Base-by-base conservation (phyloP, 2,329 filamentous ascomycete genomes). In the Arthrinium puccinioides region DNA sequence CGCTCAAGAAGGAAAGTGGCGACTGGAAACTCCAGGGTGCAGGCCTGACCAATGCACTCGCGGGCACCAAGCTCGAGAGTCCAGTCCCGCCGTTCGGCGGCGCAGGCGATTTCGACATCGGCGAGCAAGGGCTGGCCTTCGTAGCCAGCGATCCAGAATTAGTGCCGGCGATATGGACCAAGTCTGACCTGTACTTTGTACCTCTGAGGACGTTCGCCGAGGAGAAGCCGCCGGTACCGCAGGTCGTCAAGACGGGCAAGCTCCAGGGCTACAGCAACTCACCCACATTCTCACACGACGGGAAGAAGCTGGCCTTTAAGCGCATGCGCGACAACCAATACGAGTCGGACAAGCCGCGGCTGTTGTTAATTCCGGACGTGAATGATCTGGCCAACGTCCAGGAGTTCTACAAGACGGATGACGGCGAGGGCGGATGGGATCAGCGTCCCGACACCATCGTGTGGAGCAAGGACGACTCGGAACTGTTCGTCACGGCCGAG, bases 11-110 rank as follows among this genome's bases (percentile, higher is more conserved):
- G 53, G 60, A 54, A 24, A 56, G 57, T 11, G 59, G 47, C 11
- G 38, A 46, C n/a, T 74, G 64, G 54, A 53, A 50, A 19, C 59
- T 77, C 13, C 60, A 64, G 30, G 49, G 55, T 3, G 54, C 59
- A 2, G 62, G 66, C 1, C 60, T 87, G 30, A 68, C 63, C 38
- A 89, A 89, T 51, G 75, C 81, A 3, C 64, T 90, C 27, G 68
- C 70, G 10, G 74, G 69, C 13, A 78, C 72, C 0, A 48, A 59
- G 14, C 67, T 84, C 20, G 80, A 77, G 51, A 81, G 67, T 34
- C 89, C 84, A 0, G 77, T 88, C 14, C 79, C 74, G 33, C 82
- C 86, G 0, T 94, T 94, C 50, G 88, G 88, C 4, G 86, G 84
- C 15, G 65, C 77, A 1, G 75, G 78, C n/a, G 82, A 94, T 57